phyloP scores from a whole-genome alignment of 2,329 filamentous ascomycete species.

The Aspergillus novoparasiticus region DNA sequence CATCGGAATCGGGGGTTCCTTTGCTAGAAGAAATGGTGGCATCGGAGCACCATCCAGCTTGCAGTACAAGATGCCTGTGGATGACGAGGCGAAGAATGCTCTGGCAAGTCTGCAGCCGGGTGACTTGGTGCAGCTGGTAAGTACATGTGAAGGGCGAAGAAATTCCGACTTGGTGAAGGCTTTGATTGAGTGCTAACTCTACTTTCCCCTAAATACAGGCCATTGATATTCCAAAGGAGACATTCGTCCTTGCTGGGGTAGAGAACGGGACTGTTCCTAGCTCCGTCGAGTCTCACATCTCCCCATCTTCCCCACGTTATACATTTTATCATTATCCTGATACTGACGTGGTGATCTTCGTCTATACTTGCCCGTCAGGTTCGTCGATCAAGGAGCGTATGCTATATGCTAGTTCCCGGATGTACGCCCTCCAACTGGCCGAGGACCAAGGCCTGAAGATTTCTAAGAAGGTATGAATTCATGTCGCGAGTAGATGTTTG shows the following conservation, averaged over 20 bases:
- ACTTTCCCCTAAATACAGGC: slow-evolving; percentile 33
- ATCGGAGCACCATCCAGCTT: slow-evolving; percentile 38
- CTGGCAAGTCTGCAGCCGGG: slow-evolving; percentile 44
- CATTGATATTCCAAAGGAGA: slow-evolving; percentile 53
- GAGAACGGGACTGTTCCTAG: slow-evolving; percentile 47
- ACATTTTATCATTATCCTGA: slow-evolving; percentile 61
- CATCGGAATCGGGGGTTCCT: slow-evolving; percentile 49
- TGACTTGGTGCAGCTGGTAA: slow-evolving; percentile 55
- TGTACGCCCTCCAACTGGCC: slow-evolving; percentile 56
- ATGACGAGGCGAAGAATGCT: slow-evolving; percentile 56
- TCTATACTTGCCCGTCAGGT: slow-evolving; percentile 64
- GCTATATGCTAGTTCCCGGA: slow-evolving; percentile 63
- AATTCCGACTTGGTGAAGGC: slow-evolving; percentile 4
- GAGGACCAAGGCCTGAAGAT: slow-evolving; percentile 60
- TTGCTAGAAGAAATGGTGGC: slow-evolving; percentile 22
- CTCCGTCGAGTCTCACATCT: slow-evolving; percentile 52
- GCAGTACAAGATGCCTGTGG: slow-evolving; percentile 54
- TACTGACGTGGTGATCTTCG: slow-evolving; percentile 57
- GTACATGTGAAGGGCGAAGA: slow-evolving; percentile 19
- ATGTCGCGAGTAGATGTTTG: slow-evolving; percentile 8
- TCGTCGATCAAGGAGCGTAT: slow-evolving; percentile 68
- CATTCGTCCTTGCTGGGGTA: slow-evolving; percentile 54
- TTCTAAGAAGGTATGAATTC: slow-evolving; percentile 54
- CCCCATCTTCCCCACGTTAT: slow-evolving; percentile 59
- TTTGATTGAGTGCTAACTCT: slow-evolving; percentile 25